phyloP scores from a whole-genome alignment of 371 early-diverging fungal genomes.

The Mortierella sp. region DNA sequence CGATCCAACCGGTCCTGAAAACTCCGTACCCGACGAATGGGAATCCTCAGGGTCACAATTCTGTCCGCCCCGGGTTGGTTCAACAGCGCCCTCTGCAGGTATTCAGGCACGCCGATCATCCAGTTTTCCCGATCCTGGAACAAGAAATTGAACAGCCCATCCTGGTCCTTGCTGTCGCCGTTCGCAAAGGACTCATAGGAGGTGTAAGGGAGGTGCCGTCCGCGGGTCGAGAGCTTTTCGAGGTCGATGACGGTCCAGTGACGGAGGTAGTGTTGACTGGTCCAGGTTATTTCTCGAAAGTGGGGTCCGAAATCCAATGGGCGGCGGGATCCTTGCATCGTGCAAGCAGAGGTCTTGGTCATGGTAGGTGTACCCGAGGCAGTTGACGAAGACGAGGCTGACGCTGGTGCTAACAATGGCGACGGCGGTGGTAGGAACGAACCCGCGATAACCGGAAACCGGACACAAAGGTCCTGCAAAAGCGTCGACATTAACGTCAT shows the following conservation, averaged over 20 bases:
- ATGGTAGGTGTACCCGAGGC: background rate
- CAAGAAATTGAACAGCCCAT: background rate
- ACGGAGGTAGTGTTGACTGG: background rate
- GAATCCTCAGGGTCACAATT: conserved; percentile 8
- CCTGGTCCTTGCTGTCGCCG: background rate
- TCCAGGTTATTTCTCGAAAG: background rate
- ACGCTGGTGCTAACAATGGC: background rate
- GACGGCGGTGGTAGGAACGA: background rate
- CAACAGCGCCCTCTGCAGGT: conserved; percentile 9
- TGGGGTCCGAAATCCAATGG: background rate
- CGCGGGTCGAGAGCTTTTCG: background rate
- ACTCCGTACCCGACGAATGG: conserved; percentile 9
- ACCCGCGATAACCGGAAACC: background rate
- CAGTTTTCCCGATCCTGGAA: background rate
- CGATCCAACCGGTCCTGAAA: conserved; percentile 5
- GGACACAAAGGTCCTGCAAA: conserved; percentile 5
- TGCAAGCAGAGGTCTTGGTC: background rate
- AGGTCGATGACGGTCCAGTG: conserved; percentile 6
- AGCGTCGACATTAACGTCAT: background rate
- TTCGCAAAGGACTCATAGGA: background rate
- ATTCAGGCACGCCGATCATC: background rate
- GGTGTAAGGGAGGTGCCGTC: background rate
- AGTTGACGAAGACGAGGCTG: background rate
- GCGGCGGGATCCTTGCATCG: background rate
- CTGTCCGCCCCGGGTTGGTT: background rate